Evolutionary conservation across 176 grass and related monocot species (phyloP).

Genomic region (Carex parvula): DNA sequence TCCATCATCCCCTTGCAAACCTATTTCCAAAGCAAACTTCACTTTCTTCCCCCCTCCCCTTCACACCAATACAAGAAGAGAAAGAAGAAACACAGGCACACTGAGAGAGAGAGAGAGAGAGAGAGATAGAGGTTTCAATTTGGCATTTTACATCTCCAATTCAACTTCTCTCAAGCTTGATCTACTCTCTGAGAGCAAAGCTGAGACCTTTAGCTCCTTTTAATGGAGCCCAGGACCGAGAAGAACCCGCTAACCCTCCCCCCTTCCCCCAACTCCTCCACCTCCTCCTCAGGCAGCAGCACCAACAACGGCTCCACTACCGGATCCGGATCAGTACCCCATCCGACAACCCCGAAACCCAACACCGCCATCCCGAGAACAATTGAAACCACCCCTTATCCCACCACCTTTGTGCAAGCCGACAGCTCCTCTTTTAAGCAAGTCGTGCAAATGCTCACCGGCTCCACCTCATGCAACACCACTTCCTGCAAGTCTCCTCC

Average conservation of each 20-base stretch:
- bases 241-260: conserved; percentile 26
- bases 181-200: conserved; percentile 13
- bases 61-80: conserved; percentile 15
- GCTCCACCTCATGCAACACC: conserved; percentile 36
- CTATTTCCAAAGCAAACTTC: conserved; percentile 27
- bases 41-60: neutral
- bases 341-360: conserved; percentile 25
- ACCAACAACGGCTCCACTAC: conserved; percentile 37
- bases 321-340: conserved; percentile 17
- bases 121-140: neutral
- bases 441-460: conserved; percentile 99
- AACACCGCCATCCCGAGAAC: conserved; percentile 44
- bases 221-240: conserved; percentile 14
- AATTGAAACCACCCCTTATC: conserved; percentile 81
- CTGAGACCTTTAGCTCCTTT: neutral
- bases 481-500: conserved; percentile 31
- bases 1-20: conserved; percentile 10
- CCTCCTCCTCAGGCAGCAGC: conserved; percentile 26
- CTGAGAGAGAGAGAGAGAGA: neutral
- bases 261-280: conserved; percentile 21
- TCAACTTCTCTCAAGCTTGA: conserved; percentile 13
- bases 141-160: conserved; percentile 7
- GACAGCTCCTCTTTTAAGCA: conserved; percentile 93
- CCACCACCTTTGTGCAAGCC: conserved; percentile 95
- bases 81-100: conserved; percentile 7